Evolutionary conservation across 176 grass and related monocot species (phyloP).

Genomic region (Miscanthus lutarioriparius): DNA sequence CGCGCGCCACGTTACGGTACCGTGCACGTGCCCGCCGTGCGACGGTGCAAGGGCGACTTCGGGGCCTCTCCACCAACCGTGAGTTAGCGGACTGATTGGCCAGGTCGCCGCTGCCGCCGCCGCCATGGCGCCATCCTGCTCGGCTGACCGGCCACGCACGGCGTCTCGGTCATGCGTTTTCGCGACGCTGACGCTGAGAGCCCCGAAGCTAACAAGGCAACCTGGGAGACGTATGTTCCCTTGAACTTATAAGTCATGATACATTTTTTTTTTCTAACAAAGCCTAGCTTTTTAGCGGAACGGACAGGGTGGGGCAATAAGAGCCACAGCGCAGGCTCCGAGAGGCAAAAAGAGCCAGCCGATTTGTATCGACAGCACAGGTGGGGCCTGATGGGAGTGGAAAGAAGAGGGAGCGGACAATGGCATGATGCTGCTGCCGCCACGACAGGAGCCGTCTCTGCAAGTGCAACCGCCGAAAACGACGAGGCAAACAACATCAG

Average conservation of each 20-base stretch:
- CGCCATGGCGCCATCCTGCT: no score
- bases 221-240: no score
- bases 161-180: not conserved
- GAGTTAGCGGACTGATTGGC: not conserved
- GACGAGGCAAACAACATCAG: not conserved
- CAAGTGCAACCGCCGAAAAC: slow-evolving; percentile 34
- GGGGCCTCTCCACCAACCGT: not conserved
- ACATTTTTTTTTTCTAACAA: no score
- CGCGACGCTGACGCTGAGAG: no score
- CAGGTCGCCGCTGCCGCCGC: not conserved
- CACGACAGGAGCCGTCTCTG: slow-evolving; percentile 14
- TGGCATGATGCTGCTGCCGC: not conserved
- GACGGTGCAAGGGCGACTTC: not conserved
- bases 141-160: not conserved
- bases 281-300: no score
- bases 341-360: no score
- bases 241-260: no score
- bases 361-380: not conserved
- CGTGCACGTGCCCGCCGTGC: not conserved
- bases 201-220: no score
- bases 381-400: not conserved
- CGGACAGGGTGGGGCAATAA: no score
- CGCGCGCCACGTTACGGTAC: not conserved
- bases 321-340: no score
- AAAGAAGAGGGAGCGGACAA: not conserved